A percentile compares a stretch with the other conserved stretches of the same genome.
phyloP scores from a whole-genome alignment of 208 protist species.

The Trypanosoma conorhini region DNA sequence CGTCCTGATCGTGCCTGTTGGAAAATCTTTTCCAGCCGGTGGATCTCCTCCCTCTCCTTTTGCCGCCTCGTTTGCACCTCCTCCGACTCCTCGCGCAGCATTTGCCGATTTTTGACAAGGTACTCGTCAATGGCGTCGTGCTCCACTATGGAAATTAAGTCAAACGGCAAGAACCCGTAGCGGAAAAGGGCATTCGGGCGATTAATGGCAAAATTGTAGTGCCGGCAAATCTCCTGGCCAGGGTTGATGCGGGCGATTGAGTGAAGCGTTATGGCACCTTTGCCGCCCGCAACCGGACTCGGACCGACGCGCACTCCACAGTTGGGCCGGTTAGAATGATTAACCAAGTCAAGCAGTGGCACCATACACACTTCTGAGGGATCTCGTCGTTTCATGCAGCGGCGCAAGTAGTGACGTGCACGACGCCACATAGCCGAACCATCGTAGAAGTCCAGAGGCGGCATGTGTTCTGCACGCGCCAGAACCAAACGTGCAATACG shows the following conservation, averaged over 20 bases:
- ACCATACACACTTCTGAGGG: conserved; percentile 63
- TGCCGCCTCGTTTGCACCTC: conserved; percentile 38
- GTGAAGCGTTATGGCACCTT: conserved; percentile 73
- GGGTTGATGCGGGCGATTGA: conserved; percentile 63
- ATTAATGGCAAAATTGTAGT: conserved; percentile 91
- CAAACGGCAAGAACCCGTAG: conserved; percentile 91
- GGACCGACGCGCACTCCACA: conserved; percentile 65
- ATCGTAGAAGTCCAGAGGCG: conserved; percentile 67
- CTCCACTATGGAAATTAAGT: conserved; percentile 89
- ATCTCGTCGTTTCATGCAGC: conserved; percentile 37
- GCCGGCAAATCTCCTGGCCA: conserved; percentile 87
- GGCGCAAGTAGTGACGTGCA: conserved; percentile 38
- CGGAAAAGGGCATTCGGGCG: conserved; percentile 82
- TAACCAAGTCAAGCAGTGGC: conserved; percentile 82
- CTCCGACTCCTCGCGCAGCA: conserved; percentile 61
- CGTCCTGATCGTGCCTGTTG: conserved; percentile 40
- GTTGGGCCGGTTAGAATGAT: conserved; percentile 91
- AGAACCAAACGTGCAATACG: conserved; percentile 83
- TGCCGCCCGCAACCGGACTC: conserved; percentile 47
- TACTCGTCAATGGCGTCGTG: conserved; percentile 80
- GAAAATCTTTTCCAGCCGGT: conserved; percentile 69
- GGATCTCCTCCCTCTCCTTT: conserved; percentile 53
- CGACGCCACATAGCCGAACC: conserved; percentile 39
- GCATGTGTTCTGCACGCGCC: conserved; percentile 78
- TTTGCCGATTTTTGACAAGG: conserved; percentile 52